Evolutionary conservation across 257 asterid genomes (phyloP), one percentile per base, ranked within the genome.

Genomic region (Capsicum baccatum): DNA sequence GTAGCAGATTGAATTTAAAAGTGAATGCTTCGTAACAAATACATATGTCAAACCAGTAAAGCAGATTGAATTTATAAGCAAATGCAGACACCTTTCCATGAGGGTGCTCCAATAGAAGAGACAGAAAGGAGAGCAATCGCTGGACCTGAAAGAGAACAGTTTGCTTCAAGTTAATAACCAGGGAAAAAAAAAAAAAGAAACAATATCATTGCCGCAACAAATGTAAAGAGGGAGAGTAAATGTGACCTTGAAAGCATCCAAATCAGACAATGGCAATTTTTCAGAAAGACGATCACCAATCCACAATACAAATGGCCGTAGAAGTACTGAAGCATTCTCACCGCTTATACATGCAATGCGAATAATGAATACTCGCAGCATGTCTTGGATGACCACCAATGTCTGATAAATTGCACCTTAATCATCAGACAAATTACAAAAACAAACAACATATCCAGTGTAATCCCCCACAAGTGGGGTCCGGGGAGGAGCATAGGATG

Each of bases 81-180:
- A 42, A 80, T 6, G 48, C 80, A 83, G 82, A 83, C 81, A 96
- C 99, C 98, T 97, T 95, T 47, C 98, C 97, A 89, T 88, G 86
- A 70, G 98, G 98, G 88, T 97, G 99, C 88, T 97, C 98, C 91
- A 94, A 85, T 80, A 97, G 88, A 87, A 91, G 87, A 78, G 94
- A 90, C 70, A 95, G 87, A 89, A 95, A 97, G 84, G 88, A 89
- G 64, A 97, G 97, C 85, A 92, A 58, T 66, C 88, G 95, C 85
- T 93, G 90, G 71, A 94, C 91, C 98, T 96, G 91, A 73, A 83
- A 79, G 56, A 85, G 83, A 83, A 48, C 76, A 71, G 57, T 26
- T 83, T n/a, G 54, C 82, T 26, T 26, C 33, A 26, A 26, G 33
- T 26, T 26, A 84, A 80, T 76, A 83, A 79, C 57, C 70, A 86